A percentile compares a stretch with the other conserved stretches of the same genome.
phyloP scores from a whole-genome alignment of 257 asterid genomes.

The Vinca minor region DNA sequence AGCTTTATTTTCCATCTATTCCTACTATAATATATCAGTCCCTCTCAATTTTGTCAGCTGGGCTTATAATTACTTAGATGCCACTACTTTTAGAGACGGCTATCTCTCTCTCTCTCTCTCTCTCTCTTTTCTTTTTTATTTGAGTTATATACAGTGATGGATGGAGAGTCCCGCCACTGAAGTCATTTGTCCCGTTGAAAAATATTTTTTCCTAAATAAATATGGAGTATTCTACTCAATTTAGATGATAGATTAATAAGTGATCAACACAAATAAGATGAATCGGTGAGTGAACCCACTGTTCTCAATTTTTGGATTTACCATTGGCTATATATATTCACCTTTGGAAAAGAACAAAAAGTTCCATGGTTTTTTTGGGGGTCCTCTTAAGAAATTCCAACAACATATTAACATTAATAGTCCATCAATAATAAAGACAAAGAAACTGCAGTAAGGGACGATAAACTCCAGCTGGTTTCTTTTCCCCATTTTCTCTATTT shows the following conservation, averaged over 20 bases:
- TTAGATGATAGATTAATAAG: too few relatives aligned
- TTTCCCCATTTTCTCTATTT: not conserved
- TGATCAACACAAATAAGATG: too few relatives aligned
- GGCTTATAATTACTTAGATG: constrained; percentile 5
- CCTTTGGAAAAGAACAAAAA: constrained; percentile 1
- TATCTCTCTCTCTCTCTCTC: not conserved
- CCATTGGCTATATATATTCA: too few relatives aligned
- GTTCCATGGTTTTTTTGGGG: not conserved
- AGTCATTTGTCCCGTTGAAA: too few relatives aligned
- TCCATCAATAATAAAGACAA: constrained; percentile 1
- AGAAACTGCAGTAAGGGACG: not conserved
- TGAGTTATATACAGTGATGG: too few relatives aligned
- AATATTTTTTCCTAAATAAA: too few relatives aligned
- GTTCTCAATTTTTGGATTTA: too few relatives aligned
- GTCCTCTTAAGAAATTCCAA: constrained; percentile 3
- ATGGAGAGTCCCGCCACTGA: too few relatives aligned
- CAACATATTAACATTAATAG: not conserved
- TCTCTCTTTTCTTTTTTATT: not conserved
- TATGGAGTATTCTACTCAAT: too few relatives aligned
- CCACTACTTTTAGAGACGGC: not conserved
- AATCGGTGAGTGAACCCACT: too few relatives aligned
- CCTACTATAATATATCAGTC: not conserved
- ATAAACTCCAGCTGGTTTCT: constrained; percentile 1
- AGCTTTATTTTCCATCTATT: not conserved
- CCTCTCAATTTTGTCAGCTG: not conserved